phyloP scores from a whole-genome alignment of 352 stramenopile genomes.

The Aphanomyces euteiches region DNA sequence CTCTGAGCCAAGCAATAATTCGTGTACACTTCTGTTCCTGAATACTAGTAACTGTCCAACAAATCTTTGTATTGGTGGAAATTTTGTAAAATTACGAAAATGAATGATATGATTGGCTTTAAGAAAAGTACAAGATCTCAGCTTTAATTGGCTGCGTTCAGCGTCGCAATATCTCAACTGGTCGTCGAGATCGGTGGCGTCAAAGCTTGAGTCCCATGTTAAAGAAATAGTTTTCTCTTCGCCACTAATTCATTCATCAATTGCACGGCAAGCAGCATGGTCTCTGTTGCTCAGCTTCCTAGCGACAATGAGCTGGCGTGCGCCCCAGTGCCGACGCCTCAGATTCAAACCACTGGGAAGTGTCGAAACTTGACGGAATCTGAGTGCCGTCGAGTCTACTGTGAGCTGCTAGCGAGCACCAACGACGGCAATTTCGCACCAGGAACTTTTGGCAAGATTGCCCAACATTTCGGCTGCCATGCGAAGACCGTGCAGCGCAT shows the following conservation, averaged over 20 bases:
- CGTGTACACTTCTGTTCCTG: not conserved
- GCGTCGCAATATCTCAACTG: not conserved
- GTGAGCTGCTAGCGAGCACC: not conserved
- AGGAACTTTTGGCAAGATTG: not conserved
- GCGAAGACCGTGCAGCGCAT: not conserved
- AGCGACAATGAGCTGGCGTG: not conserved
- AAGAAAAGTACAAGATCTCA: not conserved
- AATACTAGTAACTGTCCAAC: not conserved
- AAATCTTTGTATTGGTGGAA: conserved; percentile 7
- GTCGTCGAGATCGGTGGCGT: not conserved
- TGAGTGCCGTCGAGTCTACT: not conserved
- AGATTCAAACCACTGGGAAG: too few relatives aligned
- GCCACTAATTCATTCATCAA: conserved; percentile 8
- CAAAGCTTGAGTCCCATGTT: not conserved
- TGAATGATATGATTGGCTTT: not conserved
- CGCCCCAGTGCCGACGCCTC: not conserved
- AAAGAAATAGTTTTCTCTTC: not conserved
- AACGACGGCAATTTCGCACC: not conserved
- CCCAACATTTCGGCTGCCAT: not conserved
- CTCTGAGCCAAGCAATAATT: too few relatives aligned
- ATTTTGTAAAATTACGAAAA: conserved; percentile 5
- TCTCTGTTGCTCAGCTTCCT: not conserved
- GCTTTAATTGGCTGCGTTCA: not conserved
- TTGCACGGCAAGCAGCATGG: not conserved
- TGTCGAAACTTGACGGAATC: not conserved